Evolutionary conservation across 768 basidiomycete species (phyloP), one percentile per base, ranked within the genome.

Genomic region (Auricularia auricula-judae): DNA sequence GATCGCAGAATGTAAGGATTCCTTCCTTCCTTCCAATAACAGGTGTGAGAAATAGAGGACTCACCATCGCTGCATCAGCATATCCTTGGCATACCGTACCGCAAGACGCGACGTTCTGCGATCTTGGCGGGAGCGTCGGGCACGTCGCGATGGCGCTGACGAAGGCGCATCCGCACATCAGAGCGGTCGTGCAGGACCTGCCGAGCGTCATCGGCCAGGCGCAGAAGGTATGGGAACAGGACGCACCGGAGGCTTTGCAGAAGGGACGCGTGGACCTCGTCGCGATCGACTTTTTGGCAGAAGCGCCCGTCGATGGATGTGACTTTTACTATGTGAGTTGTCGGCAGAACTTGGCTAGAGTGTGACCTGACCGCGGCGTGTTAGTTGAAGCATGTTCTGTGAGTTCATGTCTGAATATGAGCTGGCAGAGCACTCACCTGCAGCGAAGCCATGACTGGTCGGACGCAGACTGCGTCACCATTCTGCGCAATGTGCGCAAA

Each of bases 361-460:
- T 58, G 29, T 43, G 21, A 8, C 23, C 39, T 29, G 29, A 44
- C 14, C 62, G 64, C 4, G 8, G 23, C n/a, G 8, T 12, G 2
- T 4, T 62, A 79, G 78, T 36, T 79, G 62, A 73, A 75, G 18
- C 71, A 76, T 33, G 71, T 78, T 63, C 60, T 79, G 77, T 78
- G 65, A 51, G 74, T 65, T 12, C 43, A 60, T 54, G 54, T 34
- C 23, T 54, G 36, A 33, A 23, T 5, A 14, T 23, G 12, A 59
- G 16, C 42, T 29, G 8, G 18, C 5, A 60, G n/a, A 8, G 29
- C 29, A 8, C 14, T 29, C 53, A 16, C 16, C 12, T 64, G 36
- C 12, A 34, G 11, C 42, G 14, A 59, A 80, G 78, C 14, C 80
- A 80, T 62, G 74, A 80, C 63, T 81, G 80, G 80, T 74, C 76